Conservation (phyloP, 768 basidiomycete species). For the Panaeolus papilionaceus region DNA sequence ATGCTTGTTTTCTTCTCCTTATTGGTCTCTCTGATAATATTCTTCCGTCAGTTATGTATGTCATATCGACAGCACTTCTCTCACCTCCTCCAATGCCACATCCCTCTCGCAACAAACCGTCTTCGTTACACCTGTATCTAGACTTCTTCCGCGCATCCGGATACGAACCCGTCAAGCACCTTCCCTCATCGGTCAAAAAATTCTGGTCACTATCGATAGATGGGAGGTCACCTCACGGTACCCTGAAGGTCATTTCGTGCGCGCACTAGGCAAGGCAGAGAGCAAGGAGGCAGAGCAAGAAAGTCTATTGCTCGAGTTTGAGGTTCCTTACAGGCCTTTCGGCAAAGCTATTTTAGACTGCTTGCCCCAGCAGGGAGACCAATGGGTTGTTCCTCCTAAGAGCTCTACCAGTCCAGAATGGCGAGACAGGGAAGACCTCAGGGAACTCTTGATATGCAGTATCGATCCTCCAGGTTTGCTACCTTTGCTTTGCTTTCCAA, state of each 20-base stretch:
- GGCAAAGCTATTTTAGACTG: conserved; percentile 95
- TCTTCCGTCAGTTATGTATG: conserved; percentile 78
- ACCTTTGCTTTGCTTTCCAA: neutral
- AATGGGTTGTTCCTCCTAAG: conserved; percentile 92
- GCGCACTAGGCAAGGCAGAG: conserved; percentile 88
- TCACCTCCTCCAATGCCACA: conserved; percentile 77
- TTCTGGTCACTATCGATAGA: conserved; percentile 92
- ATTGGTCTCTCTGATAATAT: neutral
- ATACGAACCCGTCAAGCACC: conserved; percentile 95
- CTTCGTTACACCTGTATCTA: conserved; percentile 92
- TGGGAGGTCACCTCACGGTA: conserved; percentile 91
- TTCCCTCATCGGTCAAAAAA: conserved; percentile 87
- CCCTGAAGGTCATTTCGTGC: conserved; percentile 96
- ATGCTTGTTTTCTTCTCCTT: conserved; percentile 36
- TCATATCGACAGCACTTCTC: conserved; percentile 90
- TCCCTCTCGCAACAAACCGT: conserved; percentile 90
- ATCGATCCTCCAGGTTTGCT: conserved; percentile 91
- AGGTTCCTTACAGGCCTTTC: conserved; percentile 95
- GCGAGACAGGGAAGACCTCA: conserved; percentile 87
- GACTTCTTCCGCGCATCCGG: conserved; percentile 91
- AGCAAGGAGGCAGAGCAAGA: conserved; percentile 98
- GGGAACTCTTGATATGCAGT: conserved; percentile 88
- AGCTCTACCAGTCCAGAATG: conserved; percentile 53
- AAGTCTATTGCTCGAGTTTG: conserved; percentile 90
- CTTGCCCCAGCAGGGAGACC: conserved; percentile 86